Percentiles rank a stretch among this genome's conserved stretches.
Conservation (phyloP, 1,284 basidiomycete genomes). For the Ustilago cynodontis region DNA sequence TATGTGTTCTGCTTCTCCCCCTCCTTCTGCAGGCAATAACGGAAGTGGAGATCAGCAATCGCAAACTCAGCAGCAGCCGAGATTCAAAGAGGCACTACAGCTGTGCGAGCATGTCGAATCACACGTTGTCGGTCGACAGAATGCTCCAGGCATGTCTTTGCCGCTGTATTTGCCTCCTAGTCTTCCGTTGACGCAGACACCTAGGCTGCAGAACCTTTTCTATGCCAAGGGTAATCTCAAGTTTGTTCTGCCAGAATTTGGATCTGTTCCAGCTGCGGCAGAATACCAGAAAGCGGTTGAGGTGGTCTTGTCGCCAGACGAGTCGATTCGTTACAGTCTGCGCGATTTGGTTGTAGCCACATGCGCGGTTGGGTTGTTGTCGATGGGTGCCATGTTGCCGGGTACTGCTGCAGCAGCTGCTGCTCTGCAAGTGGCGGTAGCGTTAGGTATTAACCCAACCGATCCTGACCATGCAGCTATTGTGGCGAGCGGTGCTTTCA, state of each 20-base stretch:
- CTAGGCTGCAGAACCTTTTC: slow-evolving; percentile 72
- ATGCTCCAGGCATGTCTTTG: slow-evolving; percentile 12
- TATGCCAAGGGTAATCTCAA: slow-evolving; percentile 72
- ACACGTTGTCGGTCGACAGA: slow-evolving; percentile 50
- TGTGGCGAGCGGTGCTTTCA: slow-evolving; percentile 52
- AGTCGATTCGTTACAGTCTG: slow-evolving; percentile 41
- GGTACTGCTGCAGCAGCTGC: slow-evolving; percentile 49
- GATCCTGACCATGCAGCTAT: slow-evolving; percentile 47
- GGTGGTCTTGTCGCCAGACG: slow-evolving; percentile 55
- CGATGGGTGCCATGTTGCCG: slow-evolving; percentile 59
- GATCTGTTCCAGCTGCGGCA: slow-evolving; percentile 55
- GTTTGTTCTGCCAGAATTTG: slow-evolving; percentile 60
- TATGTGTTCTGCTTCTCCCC: slow-evolving; percentile 67
- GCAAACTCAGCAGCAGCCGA: slow-evolving; percentile 44
- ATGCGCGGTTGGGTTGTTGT: slow-evolving; percentile 61
- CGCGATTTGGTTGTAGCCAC: slow-evolving; percentile 64
- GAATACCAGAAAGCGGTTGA: slow-evolving; percentile 72
- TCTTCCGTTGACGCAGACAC: slow-evolving; percentile 70
- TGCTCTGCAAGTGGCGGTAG: slow-evolving; percentile 49
- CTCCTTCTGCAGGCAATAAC: not conserved
- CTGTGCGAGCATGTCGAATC: slow-evolving; percentile 70
- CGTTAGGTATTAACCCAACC: slow-evolving; percentile 55
- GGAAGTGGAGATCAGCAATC: slow-evolving; percentile 1
- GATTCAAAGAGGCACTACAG: slow-evolving; percentile 69
- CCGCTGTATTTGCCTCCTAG: slow-evolving; percentile 48